Conservation (phyloP, 2,329 filamentous ascomycete genomes). For the Salinomyces thailandicus region DNA sequence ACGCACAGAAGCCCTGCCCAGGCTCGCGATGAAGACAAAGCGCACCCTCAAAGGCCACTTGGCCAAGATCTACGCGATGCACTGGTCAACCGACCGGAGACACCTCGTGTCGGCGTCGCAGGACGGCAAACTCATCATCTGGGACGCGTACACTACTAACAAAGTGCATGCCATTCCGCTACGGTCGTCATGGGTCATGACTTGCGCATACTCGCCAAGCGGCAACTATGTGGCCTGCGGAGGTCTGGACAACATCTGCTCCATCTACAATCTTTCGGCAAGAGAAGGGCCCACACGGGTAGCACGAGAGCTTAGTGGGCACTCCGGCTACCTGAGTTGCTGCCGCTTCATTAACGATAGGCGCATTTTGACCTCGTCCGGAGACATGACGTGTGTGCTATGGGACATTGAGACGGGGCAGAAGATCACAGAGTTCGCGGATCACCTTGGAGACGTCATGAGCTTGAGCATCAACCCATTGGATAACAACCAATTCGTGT, state of each 20-base stretch:
- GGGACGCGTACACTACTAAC: conserved; percentile 99
- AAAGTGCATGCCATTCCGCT: conserved; percentile 98
- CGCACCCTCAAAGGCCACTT: conserved; percentile 94
- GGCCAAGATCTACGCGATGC: conserved; percentile 99
- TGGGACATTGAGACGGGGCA: conserved; percentile 98
- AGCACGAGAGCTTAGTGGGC: conserved; percentile 87
- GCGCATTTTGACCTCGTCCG: conserved; percentile 92
- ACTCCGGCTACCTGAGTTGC: conserved; percentile 95
- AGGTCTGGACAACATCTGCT: conserved; percentile 98
- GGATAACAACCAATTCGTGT: conserved; percentile 98
- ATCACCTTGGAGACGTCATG: conserved; percentile 98
- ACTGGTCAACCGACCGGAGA: conserved; percentile 97
- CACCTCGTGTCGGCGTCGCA: conserved; percentile 97
- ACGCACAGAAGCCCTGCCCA: conserved; percentile 82
- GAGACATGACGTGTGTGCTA: conserved; percentile 99
- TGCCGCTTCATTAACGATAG: conserved; percentile 98
- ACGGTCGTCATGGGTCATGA: conserved; percentile 99
- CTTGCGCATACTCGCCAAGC: conserved; percentile 94
- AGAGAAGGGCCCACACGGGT: conserved; percentile 95
- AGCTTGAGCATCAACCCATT: conserved; percentile 99
- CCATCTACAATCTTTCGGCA: conserved; percentile 97
- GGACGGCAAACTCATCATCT: conserved; percentile 98
- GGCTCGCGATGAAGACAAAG: conserved; percentile 95
- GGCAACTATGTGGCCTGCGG: conserved; percentile 98
- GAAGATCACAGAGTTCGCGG: conserved; percentile 95